Conservation (phyloP, 1,284 basidiomycete genomes). For the Melampsora occidentalis region DNA sequence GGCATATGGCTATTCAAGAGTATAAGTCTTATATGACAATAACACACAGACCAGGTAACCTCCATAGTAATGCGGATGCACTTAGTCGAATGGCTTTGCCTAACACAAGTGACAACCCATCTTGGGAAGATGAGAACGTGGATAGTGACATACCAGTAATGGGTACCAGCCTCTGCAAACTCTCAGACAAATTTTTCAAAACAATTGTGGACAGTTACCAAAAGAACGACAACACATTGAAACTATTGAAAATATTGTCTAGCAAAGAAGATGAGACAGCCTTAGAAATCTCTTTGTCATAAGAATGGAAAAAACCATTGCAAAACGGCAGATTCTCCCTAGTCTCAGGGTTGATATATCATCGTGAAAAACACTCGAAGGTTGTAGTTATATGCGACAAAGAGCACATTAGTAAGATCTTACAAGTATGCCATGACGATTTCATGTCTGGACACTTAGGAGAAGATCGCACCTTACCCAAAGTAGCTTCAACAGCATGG, state of each 20-base stretch:
- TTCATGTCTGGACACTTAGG: background rate
- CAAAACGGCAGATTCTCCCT: background rate
- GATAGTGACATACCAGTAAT: background rate
- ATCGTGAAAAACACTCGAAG: no score
- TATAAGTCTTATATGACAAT: background rate
- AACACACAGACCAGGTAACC: background rate
- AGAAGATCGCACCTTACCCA: background rate
- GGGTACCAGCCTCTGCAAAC: background rate
- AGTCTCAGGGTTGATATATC: background rate
- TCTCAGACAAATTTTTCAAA: background rate
- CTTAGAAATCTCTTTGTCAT: background rate
- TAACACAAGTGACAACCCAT: background rate
- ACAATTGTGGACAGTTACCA: background rate
- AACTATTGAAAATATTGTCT: background rate
- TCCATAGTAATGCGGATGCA: constrained; percentile 13
- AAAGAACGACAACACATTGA: background rate
- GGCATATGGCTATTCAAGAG: no score
- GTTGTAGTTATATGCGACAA: background rate
- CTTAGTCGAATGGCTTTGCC: background rate
- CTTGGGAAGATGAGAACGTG: no score
- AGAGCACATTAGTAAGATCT: background rate
- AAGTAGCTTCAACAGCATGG: background rate
- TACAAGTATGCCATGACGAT: background rate
- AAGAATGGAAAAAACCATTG: background rate
- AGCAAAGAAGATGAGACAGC: background rate